These are phyloP conservation scores for Trichoderma endophyticum DNA, from an alignment of 2,329 filamentous ascomycete species.

Conservation along the genomic window DNA sequence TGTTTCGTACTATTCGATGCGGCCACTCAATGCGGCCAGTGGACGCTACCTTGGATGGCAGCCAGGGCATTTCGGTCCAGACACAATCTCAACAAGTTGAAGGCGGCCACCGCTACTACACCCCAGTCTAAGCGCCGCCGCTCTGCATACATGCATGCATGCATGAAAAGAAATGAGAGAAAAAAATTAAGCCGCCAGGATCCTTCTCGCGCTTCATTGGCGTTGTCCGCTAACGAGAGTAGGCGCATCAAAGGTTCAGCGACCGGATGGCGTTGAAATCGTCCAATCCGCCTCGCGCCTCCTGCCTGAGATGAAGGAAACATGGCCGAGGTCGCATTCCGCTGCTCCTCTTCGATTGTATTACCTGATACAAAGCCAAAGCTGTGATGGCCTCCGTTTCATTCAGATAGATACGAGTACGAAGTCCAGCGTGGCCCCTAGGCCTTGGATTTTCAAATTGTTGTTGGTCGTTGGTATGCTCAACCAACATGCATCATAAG, in stretches of 20 bases:
- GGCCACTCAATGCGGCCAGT: not conserved
- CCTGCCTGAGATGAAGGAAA: not conserved
- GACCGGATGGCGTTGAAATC: not conserved
- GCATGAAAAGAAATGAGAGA: not conserved
- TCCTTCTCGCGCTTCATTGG: conserved; percentile 11
- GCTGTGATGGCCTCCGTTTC: not conserved
- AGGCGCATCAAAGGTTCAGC: not conserved
- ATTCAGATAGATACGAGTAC: not conserved
- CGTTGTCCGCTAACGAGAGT: not conserved
- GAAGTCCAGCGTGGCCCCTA: not conserved
- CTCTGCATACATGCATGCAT: conserved; percentile 6
- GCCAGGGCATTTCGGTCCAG: not conserved
- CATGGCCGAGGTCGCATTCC: not conserved
- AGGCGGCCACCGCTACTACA: conserved; percentile 3
- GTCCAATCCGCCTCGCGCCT: not conserved
- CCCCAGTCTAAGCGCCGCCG: conserved; percentile 18
- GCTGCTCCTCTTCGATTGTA: not conserved
- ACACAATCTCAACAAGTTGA: not conserved
- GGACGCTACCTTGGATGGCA: not conserved
- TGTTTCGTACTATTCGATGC: not conserved
- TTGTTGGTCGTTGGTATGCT: conserved; percentile 3
- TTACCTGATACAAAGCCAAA: not conserved
- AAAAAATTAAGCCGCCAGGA: not conserved
- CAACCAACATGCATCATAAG: conserved; percentile 12
- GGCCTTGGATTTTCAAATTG: not conserved